A percentile compares a stretch with the other conserved stretches of the same genome.
Evolutionary conservation across 345 rosid genomes (phyloP).

Genomic region (Laguncularia racemosa): DNA sequence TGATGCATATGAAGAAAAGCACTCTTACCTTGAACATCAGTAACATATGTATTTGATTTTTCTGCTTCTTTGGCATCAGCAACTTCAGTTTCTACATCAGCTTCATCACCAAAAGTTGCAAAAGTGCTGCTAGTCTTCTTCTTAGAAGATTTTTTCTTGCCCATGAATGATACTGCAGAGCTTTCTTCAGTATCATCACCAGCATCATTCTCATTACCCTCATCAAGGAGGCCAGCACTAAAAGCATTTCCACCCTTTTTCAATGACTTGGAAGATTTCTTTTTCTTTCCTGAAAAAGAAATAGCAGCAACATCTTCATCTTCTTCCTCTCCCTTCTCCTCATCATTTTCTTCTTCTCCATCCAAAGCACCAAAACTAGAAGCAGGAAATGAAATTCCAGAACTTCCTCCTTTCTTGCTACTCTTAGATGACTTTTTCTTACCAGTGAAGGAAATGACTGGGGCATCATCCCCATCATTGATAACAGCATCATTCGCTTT

Average conservation of each 20-base stretch:
- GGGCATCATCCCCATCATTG: slow-evolving; percentile 9
- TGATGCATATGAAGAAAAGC: not conserved
- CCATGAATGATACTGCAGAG: slow-evolving; percentile 29
- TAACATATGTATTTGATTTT: not conserved
- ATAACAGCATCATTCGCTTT: slow-evolving; percentile 1
- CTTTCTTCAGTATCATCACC: slow-evolving; percentile 31
- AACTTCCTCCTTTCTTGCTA: slow-evolving; percentile 12
- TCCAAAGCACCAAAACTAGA: slow-evolving; percentile 12
- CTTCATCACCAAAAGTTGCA: slow-evolving; percentile 26
- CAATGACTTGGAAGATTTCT: slow-evolving; percentile 63
- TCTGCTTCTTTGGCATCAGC: slow-evolving; percentile 13
- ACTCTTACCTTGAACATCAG: not conserved
- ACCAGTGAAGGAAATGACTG: slow-evolving; percentile 10
- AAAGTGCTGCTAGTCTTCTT: slow-evolving; percentile 38
- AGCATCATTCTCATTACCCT: slow-evolving; percentile 31
- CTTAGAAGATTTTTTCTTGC: slow-evolving; percentile 74
- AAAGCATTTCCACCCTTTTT: slow-evolving; percentile 49
- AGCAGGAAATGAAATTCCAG: slow-evolving; percentile 6
- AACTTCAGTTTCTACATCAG: slow-evolving; percentile 19
- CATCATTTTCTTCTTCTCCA: slow-evolving; percentile 26
- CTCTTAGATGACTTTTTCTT: slow-evolving; percentile 18
- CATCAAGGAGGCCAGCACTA: slow-evolving; percentile 48
- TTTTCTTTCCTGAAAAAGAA: slow-evolving; percentile 61
- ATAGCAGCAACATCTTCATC: slow-evolving; percentile 15
- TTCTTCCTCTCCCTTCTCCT: slow-evolving; percentile 22